phyloP scores from a whole-genome alignment of 2,329 filamentous ascomycete genomes.

The Hypomyces rosellus region DNA sequence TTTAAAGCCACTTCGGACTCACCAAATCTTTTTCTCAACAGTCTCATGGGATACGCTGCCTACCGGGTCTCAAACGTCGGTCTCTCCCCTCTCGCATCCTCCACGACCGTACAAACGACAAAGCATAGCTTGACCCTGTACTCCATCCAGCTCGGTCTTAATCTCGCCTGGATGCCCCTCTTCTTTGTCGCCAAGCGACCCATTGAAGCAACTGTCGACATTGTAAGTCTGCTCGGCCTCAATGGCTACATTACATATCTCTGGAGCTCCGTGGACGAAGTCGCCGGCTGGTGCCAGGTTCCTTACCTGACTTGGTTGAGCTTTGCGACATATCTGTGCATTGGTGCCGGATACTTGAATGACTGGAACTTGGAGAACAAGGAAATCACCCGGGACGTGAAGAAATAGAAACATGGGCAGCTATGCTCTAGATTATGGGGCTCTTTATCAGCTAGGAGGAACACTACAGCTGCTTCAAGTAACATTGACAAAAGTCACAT shows the following conservation, averaged over 20 bases:
- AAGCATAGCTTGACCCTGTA: constrained; percentile 72
- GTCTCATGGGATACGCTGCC: constrained; percentile 80
- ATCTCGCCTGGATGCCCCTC: constrained; percentile 85
- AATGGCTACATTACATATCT: constrained; percentile 69
- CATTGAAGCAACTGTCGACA: constrained; percentile 67
- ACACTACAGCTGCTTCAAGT: too few relatives aligned
- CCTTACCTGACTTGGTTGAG: constrained; percentile 83
- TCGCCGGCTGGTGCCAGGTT: constrained; percentile 66
- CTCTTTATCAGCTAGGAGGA: not conserved
- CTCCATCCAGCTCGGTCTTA: constrained; percentile 77
- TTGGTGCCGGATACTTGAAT: constrained; percentile 62
- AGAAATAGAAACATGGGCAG: constrained; percentile 14
- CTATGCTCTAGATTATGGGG: not conserved
- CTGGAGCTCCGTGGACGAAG: constrained; percentile 68
- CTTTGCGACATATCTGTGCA: constrained; percentile 81
- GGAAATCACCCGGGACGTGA: constrained; percentile 15
- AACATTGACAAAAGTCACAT: too few relatives aligned
- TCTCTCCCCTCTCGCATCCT: constrained; percentile 49
- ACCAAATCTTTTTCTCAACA: constrained; percentile 12
- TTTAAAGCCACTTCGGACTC: not conserved
- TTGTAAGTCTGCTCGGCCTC: constrained; percentile 63
- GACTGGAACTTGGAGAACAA: constrained; percentile 52
- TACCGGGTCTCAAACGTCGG: constrained; percentile 67
- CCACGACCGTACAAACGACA: constrained; percentile 50
- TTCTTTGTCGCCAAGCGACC: constrained; percentile 79